Percentiles rank a stretch among this genome's conserved stretches.
Evolutionary conservation across 2,329 filamentous ascomycete genomes (phyloP).

Genomic region (Metarhizium brunneum): DNA sequence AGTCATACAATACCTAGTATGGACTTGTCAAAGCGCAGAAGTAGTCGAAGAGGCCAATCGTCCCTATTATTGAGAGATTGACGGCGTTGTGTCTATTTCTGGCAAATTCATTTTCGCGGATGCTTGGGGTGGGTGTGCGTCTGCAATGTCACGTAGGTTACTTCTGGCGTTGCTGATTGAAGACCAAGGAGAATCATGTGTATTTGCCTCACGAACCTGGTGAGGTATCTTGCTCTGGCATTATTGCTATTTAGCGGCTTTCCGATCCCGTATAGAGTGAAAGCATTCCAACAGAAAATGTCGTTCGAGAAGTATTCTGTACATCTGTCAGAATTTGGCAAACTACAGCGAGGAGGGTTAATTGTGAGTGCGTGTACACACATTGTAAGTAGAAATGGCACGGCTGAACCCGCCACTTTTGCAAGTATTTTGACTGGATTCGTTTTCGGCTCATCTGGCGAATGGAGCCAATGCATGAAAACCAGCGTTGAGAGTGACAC

Average conservation of each 20-base stretch:
- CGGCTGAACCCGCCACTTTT: conserved; percentile 38
- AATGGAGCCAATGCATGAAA: conserved; percentile 16
- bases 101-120: too few species aligned
- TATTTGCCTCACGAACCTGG: neutral
- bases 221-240: neutral
- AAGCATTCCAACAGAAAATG: conserved; percentile 43
- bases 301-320: conserved; percentile 45
- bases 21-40: too few species aligned
- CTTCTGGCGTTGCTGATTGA: too few species aligned
- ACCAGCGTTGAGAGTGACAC: conserved; percentile 18
- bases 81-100: too few species aligned
- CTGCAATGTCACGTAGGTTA: too few species aligned
- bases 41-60: too few species aligned
- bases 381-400: conserved; percentile 47
- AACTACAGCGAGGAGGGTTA: conserved; percentile 9
- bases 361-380: conserved; percentile 33
- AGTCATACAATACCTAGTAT: too few species aligned
- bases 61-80: too few species aligned
- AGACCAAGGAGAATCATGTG: neutral
- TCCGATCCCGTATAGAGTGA: conserved; percentile 28
- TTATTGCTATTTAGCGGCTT: conserved; percentile 20
- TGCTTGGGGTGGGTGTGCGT: too few species aligned
- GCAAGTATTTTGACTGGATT: conserved; percentile 27
- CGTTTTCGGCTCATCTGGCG: conserved; percentile 14
- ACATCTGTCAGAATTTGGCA: conserved; percentile 11